A percentile compares a stretch with the other conserved stretches of the same genome.
These are phyloP conservation scores for Suillus luteus DNA, from an alignment of 768 basidiomycete genomes.

Conservation along the genomic window DNA sequence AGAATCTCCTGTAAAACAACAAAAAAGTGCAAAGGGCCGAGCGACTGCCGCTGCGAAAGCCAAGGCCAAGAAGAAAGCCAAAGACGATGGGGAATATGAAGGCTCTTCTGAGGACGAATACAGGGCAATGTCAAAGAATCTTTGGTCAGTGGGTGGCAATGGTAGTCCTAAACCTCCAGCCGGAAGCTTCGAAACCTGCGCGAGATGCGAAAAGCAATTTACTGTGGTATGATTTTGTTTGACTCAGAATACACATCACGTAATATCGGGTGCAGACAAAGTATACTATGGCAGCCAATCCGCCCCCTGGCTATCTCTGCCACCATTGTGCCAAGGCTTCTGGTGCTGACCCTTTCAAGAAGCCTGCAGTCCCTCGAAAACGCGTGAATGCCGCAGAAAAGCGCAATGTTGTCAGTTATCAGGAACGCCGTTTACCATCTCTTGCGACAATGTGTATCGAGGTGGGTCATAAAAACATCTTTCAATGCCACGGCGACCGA, in stretches of 20 bases:
- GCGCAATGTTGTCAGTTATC: constrained; percentile 66
- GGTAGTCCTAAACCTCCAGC: constrained; percentile 56
- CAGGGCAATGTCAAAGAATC: constrained; percentile 58
- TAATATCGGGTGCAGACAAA: constrained; percentile 56
- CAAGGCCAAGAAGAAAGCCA: constrained; percentile 42
- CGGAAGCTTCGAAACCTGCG: constrained; percentile 82
- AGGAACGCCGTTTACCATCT: constrained; percentile 67
- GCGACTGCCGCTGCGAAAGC: constrained; percentile 42
- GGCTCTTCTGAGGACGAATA: constrained; percentile 68
- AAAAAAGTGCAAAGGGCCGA: constrained; percentile 49
- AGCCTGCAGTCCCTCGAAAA: constrained; percentile 59
- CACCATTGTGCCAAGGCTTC: constrained; percentile 78
- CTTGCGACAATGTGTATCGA: constrained; percentile 82
- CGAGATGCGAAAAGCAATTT: constrained; percentile 79
- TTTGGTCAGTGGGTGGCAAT: constrained; percentile 37
- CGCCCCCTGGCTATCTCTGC: constrained; percentile 80
- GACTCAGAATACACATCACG: not conserved
- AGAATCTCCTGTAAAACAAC: constrained; percentile 50
- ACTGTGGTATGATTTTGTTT: constrained; percentile 63
- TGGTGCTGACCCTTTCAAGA: constrained; percentile 87
- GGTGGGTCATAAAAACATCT: constrained; percentile 39
- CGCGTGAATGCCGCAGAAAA: constrained; percentile 66
- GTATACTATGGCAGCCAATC: constrained; percentile 77
- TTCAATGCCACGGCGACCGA: not conserved
- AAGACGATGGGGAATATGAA: constrained; percentile 50